Evolutionary conservation across 345 rosid genomes (phyloP).

Genomic region (Conringia planisiliqua): DNA sequence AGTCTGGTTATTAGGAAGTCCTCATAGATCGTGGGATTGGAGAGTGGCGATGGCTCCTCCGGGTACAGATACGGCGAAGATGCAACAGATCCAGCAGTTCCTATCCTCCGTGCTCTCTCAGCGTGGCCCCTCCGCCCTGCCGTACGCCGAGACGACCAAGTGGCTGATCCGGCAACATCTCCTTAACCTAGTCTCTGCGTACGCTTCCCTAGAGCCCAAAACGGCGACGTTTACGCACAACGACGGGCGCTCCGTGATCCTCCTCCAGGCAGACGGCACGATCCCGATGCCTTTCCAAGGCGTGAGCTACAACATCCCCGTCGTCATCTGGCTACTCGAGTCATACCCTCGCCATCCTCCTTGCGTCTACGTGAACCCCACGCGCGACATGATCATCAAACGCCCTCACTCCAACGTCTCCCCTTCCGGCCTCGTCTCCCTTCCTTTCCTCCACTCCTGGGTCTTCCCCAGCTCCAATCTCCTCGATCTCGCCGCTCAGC

Average conservation of each 20-base stretch:
- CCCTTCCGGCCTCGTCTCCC: conserved; percentile 84
- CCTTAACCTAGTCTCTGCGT: conserved; percentile 45
- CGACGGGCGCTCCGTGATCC: conserved; percentile 89
- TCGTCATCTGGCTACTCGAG: conserved; percentile 87
- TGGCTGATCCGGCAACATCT: conserved; percentile 95
- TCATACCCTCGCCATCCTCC: conserved; percentile 85
- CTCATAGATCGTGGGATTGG: background rate
- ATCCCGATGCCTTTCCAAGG: conserved; percentile 78
- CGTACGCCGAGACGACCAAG: conserved; percentile 75
- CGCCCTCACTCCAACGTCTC: conserved; percentile 76
- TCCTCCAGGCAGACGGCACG: conserved; percentile 91
- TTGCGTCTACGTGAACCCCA: conserved; percentile 81
- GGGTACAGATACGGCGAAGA: conserved; percentile 33
- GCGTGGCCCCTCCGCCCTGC: conserved; percentile 75
- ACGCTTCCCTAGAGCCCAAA: conserved; percentile 76
- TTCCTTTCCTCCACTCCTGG: conserved; percentile 79
- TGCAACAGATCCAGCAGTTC: conserved; percentile 66
- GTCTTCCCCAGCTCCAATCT: conserved; percentile 79
- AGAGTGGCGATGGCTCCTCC: conserved; percentile 34
- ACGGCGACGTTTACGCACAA: conserved; percentile 91
- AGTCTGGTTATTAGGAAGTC: background rate
- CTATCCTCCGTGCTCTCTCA: conserved; percentile 80
- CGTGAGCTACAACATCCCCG: conserved; percentile 85
- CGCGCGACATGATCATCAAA: conserved; percentile 95
- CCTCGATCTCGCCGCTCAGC: conserved; percentile 54